Evolutionary conservation across 495 filamentous ascomycete genomes (phyloP).

Genomic region (Hypoxylon perforatum): DNA sequence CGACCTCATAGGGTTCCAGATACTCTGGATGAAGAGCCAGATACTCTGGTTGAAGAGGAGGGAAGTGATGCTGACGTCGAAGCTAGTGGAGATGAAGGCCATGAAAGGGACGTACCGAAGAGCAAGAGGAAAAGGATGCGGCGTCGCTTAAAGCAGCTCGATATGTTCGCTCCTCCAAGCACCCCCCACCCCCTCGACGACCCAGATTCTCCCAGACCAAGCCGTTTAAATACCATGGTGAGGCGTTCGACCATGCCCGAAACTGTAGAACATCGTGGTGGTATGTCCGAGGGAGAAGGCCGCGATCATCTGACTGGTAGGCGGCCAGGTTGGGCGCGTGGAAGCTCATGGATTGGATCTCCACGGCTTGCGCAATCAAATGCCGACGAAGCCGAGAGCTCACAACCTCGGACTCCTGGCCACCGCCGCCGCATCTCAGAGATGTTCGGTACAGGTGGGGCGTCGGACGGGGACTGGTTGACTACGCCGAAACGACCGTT

Average conservation of each 20-base stretch:
- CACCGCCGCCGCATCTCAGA: constrained; percentile 78
- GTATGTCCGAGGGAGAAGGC: constrained; percentile 90
- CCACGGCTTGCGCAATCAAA: constrained; percentile 49
- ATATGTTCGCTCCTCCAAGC: constrained; percentile 55
- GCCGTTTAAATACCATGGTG: constrained; percentile 63
- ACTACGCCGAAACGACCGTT: constrained; percentile 60
- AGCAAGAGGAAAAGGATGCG: constrained; percentile 67
- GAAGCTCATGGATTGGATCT: constrained; percentile 62
- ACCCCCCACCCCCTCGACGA: constrained; percentile 47
- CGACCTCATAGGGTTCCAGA: constrained; percentile 54
- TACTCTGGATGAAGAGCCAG: constrained; percentile 68
- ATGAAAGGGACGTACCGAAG: constrained; percentile 56
- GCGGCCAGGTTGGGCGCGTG: constrained; percentile 65
- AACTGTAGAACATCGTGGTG: constrained; percentile 72
- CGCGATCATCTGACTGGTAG: constrained; percentile 73
- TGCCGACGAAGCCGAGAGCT: constrained; percentile 56
- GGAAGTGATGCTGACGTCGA: constrained; percentile 82
- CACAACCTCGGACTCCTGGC: constrained; percentile 70
- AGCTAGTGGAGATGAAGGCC: constrained; percentile 69
- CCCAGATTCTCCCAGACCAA: constrained; percentile 46
- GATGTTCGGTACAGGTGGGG: constrained; percentile 68
- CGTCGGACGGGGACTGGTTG: constrained; percentile 63
- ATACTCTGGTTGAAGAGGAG: constrained; percentile 67
- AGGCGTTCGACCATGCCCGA: constrained; percentile 78
- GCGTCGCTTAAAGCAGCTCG: constrained; percentile 59